Conservation (phyloP, 495 filamentous ascomycete genomes). For the Penicillium pancosmium region DNA sequence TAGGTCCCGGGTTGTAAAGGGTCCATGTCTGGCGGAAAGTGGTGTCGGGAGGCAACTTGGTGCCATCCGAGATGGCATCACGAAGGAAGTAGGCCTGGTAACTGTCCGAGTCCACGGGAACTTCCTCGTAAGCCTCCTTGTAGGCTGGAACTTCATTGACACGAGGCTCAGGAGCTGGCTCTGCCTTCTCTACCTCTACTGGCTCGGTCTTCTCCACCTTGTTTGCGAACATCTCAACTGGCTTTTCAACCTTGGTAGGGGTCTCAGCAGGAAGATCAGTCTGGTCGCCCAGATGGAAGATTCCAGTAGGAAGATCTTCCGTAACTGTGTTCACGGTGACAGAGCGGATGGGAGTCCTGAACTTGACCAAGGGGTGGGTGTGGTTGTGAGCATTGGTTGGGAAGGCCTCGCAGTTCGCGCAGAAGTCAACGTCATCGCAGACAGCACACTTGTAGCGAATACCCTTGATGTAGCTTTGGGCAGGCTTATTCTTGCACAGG, state of each 20-base stretch:
- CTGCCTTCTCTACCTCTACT: slow-evolving; percentile 24
- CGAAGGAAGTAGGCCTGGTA: slow-evolving; percentile 76
- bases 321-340: slow-evolving; percentile 85
- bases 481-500: slow-evolving; percentile 66
- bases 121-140: background rate
- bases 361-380: slow-evolving; percentile 95
- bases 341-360: slow-evolving; percentile 90
- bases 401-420: slow-evolving; percentile 86
- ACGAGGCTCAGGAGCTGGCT: slow-evolving; percentile 18
- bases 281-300: slow-evolving; percentile 70
- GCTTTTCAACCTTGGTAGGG: slow-evolving; percentile 30
- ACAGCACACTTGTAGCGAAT: slow-evolving; percentile 96
- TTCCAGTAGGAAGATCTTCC: slow-evolving; percentile 67
- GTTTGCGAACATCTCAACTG: background rate
- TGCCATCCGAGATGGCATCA: slow-evolving; percentile 79
- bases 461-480: slow-evolving; percentile 73
- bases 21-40: slow-evolving; percentile 92
- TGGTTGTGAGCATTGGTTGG: slow-evolving; percentile 85
- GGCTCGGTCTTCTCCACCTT: background rate
- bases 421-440: slow-evolving; percentile 96
- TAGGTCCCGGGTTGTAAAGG: slow-evolving; percentile 78
- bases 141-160: slow-evolving; percentile 11
- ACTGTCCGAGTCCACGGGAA: background rate
- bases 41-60: slow-evolving; percentile 64
- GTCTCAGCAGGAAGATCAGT: background rate